These are phyloP conservation scores for Papiliotrema nemorosa DNA, from an alignment of 1,284 basidiomycete species.

Conservation along the genomic window DNA sequence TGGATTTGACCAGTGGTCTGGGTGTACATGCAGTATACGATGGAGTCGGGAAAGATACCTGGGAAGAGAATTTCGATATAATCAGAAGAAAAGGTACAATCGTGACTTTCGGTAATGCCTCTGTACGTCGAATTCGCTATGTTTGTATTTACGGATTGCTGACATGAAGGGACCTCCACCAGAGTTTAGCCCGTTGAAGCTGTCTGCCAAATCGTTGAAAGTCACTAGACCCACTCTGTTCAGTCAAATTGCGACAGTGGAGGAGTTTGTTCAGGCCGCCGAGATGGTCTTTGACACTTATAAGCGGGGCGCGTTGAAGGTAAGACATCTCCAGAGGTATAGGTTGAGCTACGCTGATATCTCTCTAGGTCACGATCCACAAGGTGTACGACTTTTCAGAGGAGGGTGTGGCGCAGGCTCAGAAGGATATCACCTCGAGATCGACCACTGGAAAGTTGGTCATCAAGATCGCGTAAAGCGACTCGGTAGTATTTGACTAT, in stretches of 20 bases:
- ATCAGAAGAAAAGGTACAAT: constrained; percentile 69
- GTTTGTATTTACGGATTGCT: neutral
- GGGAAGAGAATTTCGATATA: constrained; percentile 76
- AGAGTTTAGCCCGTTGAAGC: constrained; percentile 67
- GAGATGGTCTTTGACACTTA: constrained; percentile 66
- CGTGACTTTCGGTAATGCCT: constrained; percentile 88
- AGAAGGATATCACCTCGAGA: constrained; percentile 72
- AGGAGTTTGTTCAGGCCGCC: constrained; percentile 67
- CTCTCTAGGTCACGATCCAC: constrained; percentile 59
- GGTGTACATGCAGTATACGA: constrained; percentile 85
- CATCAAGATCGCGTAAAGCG: constrained; percentile 49
- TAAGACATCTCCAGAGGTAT: constrained; percentile 20
- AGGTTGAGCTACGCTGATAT: too few species aligned
- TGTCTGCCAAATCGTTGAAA: constrained; percentile 78
- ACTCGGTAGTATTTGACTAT: too few species aligned
- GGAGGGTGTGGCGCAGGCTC: constrained; percentile 73
- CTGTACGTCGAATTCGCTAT: constrained; percentile 56
- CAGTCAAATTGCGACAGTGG: constrained; percentile 65
- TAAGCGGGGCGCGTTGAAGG: constrained; percentile 61
- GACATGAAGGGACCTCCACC: constrained; percentile 27
- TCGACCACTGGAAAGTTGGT: constrained; percentile 79
- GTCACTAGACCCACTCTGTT: constrained; percentile 62
- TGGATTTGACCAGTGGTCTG: constrained; percentile 73
- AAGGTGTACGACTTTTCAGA: constrained; percentile 79
- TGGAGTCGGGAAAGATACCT: constrained; percentile 92